phyloP scores from a whole-genome alignment of 2,329 filamentous ascomycete species.

The Ophiognomonia clavigignenti-juglandacearum region DNA sequence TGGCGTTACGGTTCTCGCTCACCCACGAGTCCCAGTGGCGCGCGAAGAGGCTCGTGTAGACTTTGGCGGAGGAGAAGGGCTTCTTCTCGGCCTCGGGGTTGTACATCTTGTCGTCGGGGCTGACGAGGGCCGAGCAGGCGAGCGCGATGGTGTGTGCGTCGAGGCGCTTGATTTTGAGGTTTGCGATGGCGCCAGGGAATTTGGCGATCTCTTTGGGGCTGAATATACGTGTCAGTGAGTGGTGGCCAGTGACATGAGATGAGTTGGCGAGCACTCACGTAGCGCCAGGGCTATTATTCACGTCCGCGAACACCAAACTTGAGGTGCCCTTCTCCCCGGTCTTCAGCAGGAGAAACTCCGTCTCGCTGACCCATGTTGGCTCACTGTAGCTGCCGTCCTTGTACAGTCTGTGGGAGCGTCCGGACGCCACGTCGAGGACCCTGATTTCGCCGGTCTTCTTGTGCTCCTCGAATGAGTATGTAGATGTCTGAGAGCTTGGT shows the following conservation, averaged over 20 bases:
- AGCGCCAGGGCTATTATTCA: constrained; percentile 28
- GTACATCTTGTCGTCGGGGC: constrained; percentile 63
- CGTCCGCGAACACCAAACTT: constrained; percentile 37
- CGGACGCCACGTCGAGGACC: constrained; percentile 63
- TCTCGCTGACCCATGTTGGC: constrained; percentile 70
- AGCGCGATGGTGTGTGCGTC: constrained; percentile 47
- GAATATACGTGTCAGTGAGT: not conserved
- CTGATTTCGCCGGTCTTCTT: constrained; percentile 62
- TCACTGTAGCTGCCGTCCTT: constrained; percentile 63
- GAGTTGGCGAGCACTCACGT: constrained; percentile 29
- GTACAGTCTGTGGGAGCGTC: constrained; percentile 61
- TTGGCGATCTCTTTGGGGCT: constrained; percentile 41
- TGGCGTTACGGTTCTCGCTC: constrained; percentile 61
- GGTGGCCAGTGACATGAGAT: not conserved
- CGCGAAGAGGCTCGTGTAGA: constrained; percentile 72
- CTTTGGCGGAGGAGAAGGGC: constrained; percentile 57
- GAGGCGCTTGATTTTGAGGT: constrained; percentile 52
- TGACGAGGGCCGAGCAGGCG: constrained; percentile 59
- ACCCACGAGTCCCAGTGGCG: constrained; percentile 81
- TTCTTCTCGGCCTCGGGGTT: constrained; percentile 58
- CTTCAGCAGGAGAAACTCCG: constrained; percentile 54
- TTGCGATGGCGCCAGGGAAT: constrained; percentile 51
- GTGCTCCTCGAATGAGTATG: constrained; percentile 77
- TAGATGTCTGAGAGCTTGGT: constrained; percentile 45
- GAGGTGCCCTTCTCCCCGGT: constrained; percentile 42